Percentiles rank a stretch among this genome's conserved stretches.
phyloP scores from a whole-genome alignment of 2,329 filamentous ascomycete genomes.

The Cercospora zeae-maydis region DNA sequence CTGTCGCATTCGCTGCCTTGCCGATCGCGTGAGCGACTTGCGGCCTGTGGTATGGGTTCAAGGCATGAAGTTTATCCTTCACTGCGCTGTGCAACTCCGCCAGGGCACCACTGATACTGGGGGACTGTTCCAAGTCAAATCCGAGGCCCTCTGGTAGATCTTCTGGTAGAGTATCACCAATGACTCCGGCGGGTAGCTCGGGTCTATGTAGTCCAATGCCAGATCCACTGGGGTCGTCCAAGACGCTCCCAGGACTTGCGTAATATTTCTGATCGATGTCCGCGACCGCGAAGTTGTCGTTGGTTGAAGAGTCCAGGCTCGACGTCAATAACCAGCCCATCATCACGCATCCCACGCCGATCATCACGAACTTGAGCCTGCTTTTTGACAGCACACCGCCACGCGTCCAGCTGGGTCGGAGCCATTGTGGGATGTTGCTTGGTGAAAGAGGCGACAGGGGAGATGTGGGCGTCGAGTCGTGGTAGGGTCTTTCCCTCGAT shows the following conservation, averaged over 20 bases:
- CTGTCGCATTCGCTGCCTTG: neutral
- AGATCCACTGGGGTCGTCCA: slow-evolving; percentile 28
- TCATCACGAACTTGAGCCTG: slow-evolving; percentile 26
- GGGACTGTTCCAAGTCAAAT: slow-evolving; percentile 17
- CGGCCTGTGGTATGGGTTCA: slow-evolving; percentile 27
- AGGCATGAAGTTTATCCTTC: slow-evolving; percentile 33
- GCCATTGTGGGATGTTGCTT: slow-evolving; percentile 31
- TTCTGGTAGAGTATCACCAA: slow-evolving; percentile 18
- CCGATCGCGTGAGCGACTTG: neutral
- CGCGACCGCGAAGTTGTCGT: slow-evolving; percentile 7
- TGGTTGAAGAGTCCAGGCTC: slow-evolving; percentile 22
- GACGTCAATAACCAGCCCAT: slow-evolving; percentile 35
- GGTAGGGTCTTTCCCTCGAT: slow-evolving; percentile 22
- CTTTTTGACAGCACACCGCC: slow-evolving; percentile 21
- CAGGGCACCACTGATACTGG: slow-evolving; percentile 34
- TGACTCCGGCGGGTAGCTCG: slow-evolving; percentile 19
- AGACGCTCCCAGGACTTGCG: slow-evolving; percentile 21
- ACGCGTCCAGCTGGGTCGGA: slow-evolving; percentile 22
- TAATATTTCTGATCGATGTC: slow-evolving; percentile 17
- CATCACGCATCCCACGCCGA: slow-evolving; percentile 29
- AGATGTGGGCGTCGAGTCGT: slow-evolving; percentile 26
- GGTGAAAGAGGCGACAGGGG: slow-evolving; percentile 28
- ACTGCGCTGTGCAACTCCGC: slow-evolving; percentile 35
- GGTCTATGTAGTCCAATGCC: slow-evolving; percentile 3
- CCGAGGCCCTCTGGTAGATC: slow-evolving; percentile 10